These are phyloP conservation scores for Claviceps arundinis DNA, from an alignment of 2,329 filamentous ascomycete genomes.

Conservation along the genomic window DNA sequence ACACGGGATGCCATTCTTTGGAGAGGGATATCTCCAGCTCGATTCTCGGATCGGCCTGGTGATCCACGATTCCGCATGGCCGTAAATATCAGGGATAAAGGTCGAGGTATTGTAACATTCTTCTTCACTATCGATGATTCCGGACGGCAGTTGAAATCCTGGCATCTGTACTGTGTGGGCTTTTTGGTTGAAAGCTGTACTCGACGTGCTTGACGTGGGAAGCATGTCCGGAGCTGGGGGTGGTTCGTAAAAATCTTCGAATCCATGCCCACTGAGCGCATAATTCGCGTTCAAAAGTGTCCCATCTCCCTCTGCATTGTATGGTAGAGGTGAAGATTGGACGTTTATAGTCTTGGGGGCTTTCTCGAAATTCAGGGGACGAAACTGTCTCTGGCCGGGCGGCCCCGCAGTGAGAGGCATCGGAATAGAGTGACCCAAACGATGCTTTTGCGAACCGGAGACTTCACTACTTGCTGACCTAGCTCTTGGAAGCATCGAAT, in stretches of 20 bases:
- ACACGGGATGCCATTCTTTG: slow-evolving; percentile 2
- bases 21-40: slow-evolving; percentile 2
- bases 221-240: neutral
- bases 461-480: slow-evolving; percentile 1
- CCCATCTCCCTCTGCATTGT: slow-evolving; percentile 13
- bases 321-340: slow-evolving; percentile 2
- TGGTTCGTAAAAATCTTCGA: slow-evolving; percentile 8
- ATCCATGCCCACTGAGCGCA: slow-evolving; percentile 12
- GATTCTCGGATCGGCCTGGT: neutral
- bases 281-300: slow-evolving; percentile 11
- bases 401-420: slow-evolving; percentile 40
- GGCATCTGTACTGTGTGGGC: neutral
- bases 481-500: neutral
- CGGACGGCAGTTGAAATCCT: neutral
- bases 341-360: slow-evolving; percentile 18
- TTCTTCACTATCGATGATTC: neutral
- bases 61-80: neutral
- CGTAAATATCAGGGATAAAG: neutral
- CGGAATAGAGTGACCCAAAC: slow-evolving; percentile 28
- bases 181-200: neutral
- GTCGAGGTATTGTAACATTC: neutral
- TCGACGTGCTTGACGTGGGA: neutral
- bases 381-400: slow-evolving; percentile 38
- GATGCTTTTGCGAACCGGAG: slow-evolving; percentile 9
- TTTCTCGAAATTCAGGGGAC: slow-evolving; percentile 28